Base-by-base conservation (phyloP, 192 early-diverging fungal species). In the Gigaspora rosea region DNA sequence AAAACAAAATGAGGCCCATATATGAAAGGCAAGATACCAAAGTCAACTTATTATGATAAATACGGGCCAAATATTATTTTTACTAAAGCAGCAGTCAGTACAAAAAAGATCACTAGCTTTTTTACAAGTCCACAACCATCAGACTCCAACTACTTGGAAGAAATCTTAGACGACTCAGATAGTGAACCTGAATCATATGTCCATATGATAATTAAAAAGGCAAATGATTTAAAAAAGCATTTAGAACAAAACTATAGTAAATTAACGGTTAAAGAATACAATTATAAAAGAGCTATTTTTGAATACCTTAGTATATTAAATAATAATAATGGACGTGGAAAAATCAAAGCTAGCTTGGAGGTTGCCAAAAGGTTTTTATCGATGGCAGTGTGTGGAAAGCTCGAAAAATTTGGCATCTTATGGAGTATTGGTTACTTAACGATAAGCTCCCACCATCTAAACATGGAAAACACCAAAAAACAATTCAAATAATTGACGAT, bases 401-500 rank as follows among this genome's bases (percentile, higher is more conserved):
- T 20, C 5, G 2, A 47, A 15, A n/a, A 51, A 51, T 48, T 49
- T n/a, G 49, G 13, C 9, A 70, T 47, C 11, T n/a, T 15, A 22
- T n/a, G 18, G 47, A 70, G 9, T 70, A 70, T 51, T 70, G 68
- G 4, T 49, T 51, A 12, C 15, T 20, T 51, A n/a, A 70, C 10
- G 2, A 70, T 35, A 35, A 18, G 33, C 16, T 66, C 6, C 12
- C 64, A 32, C 9, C 13, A 35, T 66, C 32, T 8, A 32, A 18
- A 10, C 32, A 46, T 32, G 64, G 64, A 66, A 66, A 66, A 16
- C 64, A 65, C 27, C 63, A 65, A 65, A n/a, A 65, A 65, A 32
- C 36, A 16, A 66, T 33, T 33, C 7, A 35, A 35, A 33, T 66
- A 66, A 66, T 66, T 35, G 32, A 66, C 18, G 32, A 66, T 46